Evolutionary conservation across 148 eudicot genomes (phyloP).

Genomic region (Polygonum maritimum): DNA sequence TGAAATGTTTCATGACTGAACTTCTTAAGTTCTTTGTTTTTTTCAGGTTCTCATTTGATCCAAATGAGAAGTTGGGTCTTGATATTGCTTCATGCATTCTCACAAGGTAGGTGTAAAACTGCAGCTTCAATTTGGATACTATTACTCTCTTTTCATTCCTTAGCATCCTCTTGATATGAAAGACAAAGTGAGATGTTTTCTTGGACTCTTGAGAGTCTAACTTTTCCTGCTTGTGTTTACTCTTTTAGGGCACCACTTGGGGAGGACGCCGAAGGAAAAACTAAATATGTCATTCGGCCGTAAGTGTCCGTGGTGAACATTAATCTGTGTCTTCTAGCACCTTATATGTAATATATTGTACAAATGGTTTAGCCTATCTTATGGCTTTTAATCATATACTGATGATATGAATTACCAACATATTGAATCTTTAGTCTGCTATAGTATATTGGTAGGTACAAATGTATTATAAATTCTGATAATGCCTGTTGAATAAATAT

Average conservation of each 20-base stretch:
- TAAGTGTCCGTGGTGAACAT: constrained; percentile 24
- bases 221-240: background rate
- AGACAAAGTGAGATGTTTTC: background rate
- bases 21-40: background rate
- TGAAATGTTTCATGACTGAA: background rate
- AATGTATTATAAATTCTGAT: background rate
- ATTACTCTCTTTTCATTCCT: background rate
- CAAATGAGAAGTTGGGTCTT: constrained; percentile 72
- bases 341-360: background rate
- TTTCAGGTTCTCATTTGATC: constrained; percentile 90
- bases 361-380: background rate
- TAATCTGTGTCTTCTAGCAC: background rate
- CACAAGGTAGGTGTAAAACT: constrained; percentile 51
- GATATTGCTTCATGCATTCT: constrained; percentile 92
- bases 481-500: background rate
- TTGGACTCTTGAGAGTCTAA: constrained; percentile 3
- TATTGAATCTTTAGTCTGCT: background rate
- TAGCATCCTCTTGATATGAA: background rate
- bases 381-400: background rate
- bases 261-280: constrained; percentile 78
- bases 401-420: background rate
- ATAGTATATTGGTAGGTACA: background rate
- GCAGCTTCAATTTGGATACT: background rate
- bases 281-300: constrained; percentile 90
- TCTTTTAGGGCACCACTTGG: constrained; percentile 65